Conservation (phyloP, 257 asterid genomes). For the Primulina tabacum region DNA sequence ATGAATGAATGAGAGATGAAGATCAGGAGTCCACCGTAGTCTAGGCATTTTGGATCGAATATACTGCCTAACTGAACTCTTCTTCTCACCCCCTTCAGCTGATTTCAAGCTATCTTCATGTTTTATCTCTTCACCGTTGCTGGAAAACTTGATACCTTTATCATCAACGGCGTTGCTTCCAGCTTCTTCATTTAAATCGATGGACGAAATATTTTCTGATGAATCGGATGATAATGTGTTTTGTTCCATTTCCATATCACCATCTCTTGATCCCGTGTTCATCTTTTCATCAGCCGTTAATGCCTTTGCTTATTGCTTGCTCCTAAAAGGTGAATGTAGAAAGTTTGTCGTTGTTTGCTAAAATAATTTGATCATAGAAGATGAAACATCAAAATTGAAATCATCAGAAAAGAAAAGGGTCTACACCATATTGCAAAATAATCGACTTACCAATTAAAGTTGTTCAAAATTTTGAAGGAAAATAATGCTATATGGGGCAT, state of each 20-base stretch:
- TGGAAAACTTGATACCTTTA: slow-evolving; percentile 27
- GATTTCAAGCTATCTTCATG: slow-evolving; percentile 33
- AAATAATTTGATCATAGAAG: no score
- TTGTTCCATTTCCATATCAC: slow-evolving; percentile 18
- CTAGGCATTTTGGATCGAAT: slow-evolving; percentile 82
- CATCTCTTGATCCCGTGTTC: slow-evolving; percentile 14
- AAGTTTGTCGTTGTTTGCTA: no score
- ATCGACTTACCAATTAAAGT: no score
- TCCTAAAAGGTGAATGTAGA: background rate
- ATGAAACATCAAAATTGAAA: no score
- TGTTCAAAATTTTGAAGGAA: background rate
- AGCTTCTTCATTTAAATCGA: slow-evolving; percentile 72
- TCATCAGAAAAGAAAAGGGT: background rate
- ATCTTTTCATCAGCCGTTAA: slow-evolving; percentile 36
- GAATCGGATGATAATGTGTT: slow-evolving; percentile 32
- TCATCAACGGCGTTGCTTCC: slow-evolving; percentile 35
- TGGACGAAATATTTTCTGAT: slow-evolving; percentile 42
- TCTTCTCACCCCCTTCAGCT: slow-evolving; percentile 35
- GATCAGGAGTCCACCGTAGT: slow-evolving; percentile 93
- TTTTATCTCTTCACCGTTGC: slow-evolving; percentile 21
- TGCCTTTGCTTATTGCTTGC: background rate
- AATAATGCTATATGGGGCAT: background rate
- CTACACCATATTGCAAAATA: background rate
- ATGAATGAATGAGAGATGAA: slow-evolving; percentile 79
- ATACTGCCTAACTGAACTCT: slow-evolving; percentile 54